phyloP scores from a whole-genome alignment of 2,329 filamentous ascomycete species.

The Grosmannia huntii region DNA sequence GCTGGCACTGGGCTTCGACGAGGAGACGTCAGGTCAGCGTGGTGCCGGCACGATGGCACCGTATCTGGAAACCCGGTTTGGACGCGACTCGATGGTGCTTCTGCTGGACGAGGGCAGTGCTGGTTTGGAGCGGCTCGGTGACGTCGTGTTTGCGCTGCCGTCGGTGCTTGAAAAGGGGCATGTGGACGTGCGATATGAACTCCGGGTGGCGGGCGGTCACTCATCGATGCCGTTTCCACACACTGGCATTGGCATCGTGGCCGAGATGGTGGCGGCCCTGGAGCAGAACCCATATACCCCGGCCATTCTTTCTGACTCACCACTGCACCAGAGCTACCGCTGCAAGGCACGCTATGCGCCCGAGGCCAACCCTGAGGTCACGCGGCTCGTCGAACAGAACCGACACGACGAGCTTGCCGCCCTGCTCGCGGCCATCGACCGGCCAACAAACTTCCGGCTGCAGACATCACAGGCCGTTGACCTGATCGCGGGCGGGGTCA shows the following conservation, averaged over 20 bases:
- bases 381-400: constrained; percentile 4
- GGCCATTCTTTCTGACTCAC: constrained; percentile 18
- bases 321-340: constrained; percentile 27
- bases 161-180: constrained; percentile 50
- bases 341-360: constrained; percentile 31
- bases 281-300: constrained; percentile 32
- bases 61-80: constrained; percentile 30
- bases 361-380: constrained; percentile 26
- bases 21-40: constrained; percentile 39
- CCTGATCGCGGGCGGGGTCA: constrained; percentile 48
- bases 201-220: constrained; percentile 46
- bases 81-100: constrained; percentile 30
- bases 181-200: constrained; percentile 42
- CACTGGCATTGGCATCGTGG: constrained; percentile 39
- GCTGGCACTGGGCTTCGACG: constrained; percentile 49
- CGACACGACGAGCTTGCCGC: constrained; percentile 25
- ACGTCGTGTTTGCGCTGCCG: constrained; percentile 28
- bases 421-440: constrained; percentile 28
- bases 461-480: constrained; percentile 51
- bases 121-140: background rate
- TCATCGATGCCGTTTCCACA: constrained; percentile 42
- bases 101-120: background rate
- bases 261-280: constrained; percentile 34
- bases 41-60: constrained; percentile 32
- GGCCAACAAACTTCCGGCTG: constrained; percentile 34